Base-by-base conservation (phyloP, 2,329 filamentous ascomycete genomes). In the Curvularia hawaiiensis region DNA sequence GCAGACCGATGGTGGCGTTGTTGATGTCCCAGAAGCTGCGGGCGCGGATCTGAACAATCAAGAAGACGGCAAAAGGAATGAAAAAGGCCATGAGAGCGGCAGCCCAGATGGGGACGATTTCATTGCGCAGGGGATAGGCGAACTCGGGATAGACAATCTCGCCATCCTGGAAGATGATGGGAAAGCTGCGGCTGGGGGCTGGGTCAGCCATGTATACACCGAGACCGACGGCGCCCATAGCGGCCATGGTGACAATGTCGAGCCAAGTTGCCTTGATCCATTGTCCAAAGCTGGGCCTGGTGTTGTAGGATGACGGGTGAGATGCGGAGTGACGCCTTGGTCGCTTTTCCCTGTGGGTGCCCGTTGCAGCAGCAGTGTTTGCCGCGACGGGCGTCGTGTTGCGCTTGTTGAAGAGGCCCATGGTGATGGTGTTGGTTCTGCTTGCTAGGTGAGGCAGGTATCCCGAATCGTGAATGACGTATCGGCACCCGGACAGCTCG, bases 91-190 rank as follows among this genome's bases (percentile, higher is more conserved):
- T 79, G 18, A 92, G 75, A 1, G 88, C 89, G 10, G 88, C 88
- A 1, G 84, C 80, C 85, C 85, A 90, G 68, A 90, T 90, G 24
- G 89, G 88, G 7, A 91, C 75, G 40, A 62, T 62, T 43, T 63
- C 47, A 44, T 88, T 84, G 59, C 89, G 85, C 24, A 90, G 75
- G 0, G 89, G 88, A 69, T 90, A 91, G 28, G 87, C 88, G 63
- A 90, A 90, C 58, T 90, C 71, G 0, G 89, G 89, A 63, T 87
- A 75, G 31, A 91, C 87, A 41, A 91, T 80, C 68, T 90, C 85
- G 58, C 87, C 86, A 64, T 90, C 84, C 30, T 80, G 74, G 68
- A 89, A 90, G 46, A 81, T 84, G 41, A 91, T 82, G 35, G 33
- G 83, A 71, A 91, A 91, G 10, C 86, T 89, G n/a, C 88, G 83